Percentiles rank a stretch among this genome's conserved stretches.
Conservation (phyloP, 768 basidiomycete species). For the Lentinus tigrinus region DNA sequence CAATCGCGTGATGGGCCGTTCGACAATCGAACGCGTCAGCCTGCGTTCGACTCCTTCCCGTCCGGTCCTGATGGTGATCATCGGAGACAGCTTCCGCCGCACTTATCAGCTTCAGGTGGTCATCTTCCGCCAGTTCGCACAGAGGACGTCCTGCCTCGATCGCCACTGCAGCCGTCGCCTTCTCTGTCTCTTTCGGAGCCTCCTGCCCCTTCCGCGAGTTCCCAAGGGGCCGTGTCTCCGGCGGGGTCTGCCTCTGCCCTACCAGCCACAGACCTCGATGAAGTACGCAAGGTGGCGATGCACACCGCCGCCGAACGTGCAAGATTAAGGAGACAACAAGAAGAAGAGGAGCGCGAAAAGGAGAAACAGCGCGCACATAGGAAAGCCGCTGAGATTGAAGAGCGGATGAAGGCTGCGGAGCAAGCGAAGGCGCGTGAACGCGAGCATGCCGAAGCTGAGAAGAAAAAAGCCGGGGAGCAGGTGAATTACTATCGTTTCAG, state of each 20-base stretch:
- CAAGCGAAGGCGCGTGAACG: constrained; percentile 17
- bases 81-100: constrained; percentile 54
- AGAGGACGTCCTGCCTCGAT: constrained; percentile 28
- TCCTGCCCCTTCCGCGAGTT: constrained; percentile 15
- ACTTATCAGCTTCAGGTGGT: constrained; percentile 34
- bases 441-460: constrained; percentile 10
- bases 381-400: constrained; percentile 79
- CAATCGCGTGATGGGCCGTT: constrained; percentile 4
- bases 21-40: constrained; percentile 8
- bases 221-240: constrained; percentile 20
- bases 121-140: neutral
- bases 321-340: constrained; percentile 72
- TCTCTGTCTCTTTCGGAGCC: constrained; percentile 6
- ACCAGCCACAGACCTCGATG: constrained; percentile 45
- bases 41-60: neutral
- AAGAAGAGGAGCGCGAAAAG: constrained; percentile 80
- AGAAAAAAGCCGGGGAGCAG: constrained; percentile 19
- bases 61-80: neutral
- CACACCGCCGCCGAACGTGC: constrained; percentile 84
- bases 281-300: constrained; percentile 75
- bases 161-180: neutral
- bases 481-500: constrained; percentile 7
- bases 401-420: constrained; percentile 49
- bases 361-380: constrained; percentile 76
- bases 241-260: constrained; percentile 16